Conservation (phyloP, 805 yeast genomes). For the Monosporozyma aquatica region DNA sequence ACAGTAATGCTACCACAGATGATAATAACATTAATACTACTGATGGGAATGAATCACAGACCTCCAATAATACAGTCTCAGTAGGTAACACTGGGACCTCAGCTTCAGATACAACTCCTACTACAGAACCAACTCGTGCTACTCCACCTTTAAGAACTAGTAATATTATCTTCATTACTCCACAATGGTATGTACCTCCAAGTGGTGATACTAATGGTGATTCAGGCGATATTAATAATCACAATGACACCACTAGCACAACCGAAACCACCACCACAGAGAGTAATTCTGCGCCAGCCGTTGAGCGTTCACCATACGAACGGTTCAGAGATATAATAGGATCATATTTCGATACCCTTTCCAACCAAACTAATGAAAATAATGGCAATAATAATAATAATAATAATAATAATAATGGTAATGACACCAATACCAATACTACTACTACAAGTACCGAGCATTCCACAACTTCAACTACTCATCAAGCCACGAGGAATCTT, state of each 20-base stretch:
- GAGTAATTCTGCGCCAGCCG: neutral
- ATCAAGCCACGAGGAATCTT: neutral
- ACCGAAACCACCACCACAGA: neutral
- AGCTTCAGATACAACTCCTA: neutral
- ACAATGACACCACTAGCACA: neutral
- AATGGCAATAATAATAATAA: no score
- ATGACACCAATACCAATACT: neutral
- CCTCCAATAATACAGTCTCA: no score
- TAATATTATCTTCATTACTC: constrained; percentile 1
- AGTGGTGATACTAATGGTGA: neutral
- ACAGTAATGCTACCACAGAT: constrained; percentile 3
- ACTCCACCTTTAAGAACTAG: neutral
- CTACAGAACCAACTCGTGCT: neutral
- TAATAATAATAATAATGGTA: neutral
- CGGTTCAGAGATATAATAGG: constrained; percentile 18
- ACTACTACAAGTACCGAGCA: neutral
- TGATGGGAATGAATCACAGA: no score
- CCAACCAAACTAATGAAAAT: neutral
- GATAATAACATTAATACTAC: neutral
- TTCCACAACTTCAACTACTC: neutral
- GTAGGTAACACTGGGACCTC: neutral
- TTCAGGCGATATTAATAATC: neutral
- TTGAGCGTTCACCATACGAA: constrained; percentile 13
- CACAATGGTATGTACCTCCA: neutral
- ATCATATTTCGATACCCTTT: constrained; percentile 2